These are phyloP conservation scores for Mortierella sp. DNA, from an alignment of 371 early-diverging fungal species.

Conservation along the genomic window DNA sequence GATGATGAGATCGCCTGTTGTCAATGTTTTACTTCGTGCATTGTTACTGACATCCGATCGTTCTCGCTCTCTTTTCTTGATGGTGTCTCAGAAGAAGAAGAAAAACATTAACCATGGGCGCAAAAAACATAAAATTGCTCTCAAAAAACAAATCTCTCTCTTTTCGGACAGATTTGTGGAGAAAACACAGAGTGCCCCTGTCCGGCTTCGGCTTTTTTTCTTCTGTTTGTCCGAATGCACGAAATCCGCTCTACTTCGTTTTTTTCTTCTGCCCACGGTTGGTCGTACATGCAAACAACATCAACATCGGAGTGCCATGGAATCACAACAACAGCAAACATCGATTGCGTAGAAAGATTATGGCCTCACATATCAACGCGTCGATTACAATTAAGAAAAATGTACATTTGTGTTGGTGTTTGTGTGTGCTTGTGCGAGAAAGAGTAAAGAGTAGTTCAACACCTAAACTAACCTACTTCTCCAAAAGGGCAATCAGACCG, in stretches of 20 bases:
- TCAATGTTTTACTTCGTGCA: not conserved
- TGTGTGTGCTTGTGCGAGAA: not conserved
- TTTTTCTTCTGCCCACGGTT: not conserved
- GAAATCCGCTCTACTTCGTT: not conserved
- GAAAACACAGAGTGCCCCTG: not conserved
- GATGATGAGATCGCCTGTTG: not conserved
- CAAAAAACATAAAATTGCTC: not conserved
- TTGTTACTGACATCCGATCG: constrained; percentile 4
- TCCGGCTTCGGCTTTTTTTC: not conserved
- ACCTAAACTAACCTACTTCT: constrained; percentile 45
- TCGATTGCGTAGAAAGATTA: not conserved
- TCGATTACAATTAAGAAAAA: not conserved
- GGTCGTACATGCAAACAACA: not conserved
- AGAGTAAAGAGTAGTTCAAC: too few relatives aligned
- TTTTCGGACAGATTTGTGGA: constrained; percentile 5
- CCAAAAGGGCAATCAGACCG: constrained; percentile 68
- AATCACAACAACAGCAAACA: not conserved
- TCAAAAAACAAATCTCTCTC: not conserved
- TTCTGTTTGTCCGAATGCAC: not conserved
- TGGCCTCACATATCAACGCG: not conserved
- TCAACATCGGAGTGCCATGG: not conserved
- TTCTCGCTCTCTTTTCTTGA: not conserved
- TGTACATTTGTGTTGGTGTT: not conserved
- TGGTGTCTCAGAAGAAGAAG: not conserved
- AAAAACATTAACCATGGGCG: not conserved